Evolutionary conservation across 495 filamentous ascomycete genomes (phyloP).

Genomic region (Clohesyomyces aquaticus): DNA sequence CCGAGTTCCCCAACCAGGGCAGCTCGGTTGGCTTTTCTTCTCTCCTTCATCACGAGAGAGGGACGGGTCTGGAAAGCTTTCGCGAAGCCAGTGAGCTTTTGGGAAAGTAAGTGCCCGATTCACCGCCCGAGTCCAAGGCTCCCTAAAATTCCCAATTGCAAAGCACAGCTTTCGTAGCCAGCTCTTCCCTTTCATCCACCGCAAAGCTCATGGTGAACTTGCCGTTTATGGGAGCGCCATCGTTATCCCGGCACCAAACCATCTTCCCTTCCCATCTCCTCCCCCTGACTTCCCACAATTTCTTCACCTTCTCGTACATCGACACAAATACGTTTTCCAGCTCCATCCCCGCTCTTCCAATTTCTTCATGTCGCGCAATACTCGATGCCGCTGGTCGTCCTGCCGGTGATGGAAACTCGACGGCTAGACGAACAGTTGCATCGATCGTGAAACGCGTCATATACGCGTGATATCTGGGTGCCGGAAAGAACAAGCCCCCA

Average conservation of each 20-base stretch:
- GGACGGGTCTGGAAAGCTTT: too few species aligned
- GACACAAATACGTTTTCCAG: constrained; percentile 1
- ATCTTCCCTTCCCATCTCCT: constrained; percentile 23
- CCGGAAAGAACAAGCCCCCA: constrained; percentile 22
- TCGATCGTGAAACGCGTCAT: constrained; percentile 27
- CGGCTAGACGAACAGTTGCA: constrained; percentile 1
- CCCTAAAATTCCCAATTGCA: background rate
- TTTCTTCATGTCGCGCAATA: background rate
- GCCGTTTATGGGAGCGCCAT: background rate
- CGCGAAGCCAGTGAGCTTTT: too few species aligned
- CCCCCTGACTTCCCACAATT: constrained; percentile 21
- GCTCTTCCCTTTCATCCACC: constrained; percentile 18
- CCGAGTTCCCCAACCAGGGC: too few species aligned
- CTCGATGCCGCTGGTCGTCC: background rate
- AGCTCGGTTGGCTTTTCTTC: too few species aligned
- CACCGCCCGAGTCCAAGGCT: too few species aligned
- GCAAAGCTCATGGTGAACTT: constrained; percentile 20
- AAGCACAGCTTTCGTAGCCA: constrained; percentile 1
- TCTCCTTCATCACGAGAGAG: too few species aligned
- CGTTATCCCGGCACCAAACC: background rate
- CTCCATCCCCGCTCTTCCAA: background rate
- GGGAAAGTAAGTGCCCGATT: too few species aligned
- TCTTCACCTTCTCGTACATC: constrained; percentile 2
- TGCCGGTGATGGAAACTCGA: background rate
- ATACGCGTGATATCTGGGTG: constrained; percentile 21